Conservation (phyloP, 108 stramenopile species). For the Cyclostephanos tholiformis region DNA sequence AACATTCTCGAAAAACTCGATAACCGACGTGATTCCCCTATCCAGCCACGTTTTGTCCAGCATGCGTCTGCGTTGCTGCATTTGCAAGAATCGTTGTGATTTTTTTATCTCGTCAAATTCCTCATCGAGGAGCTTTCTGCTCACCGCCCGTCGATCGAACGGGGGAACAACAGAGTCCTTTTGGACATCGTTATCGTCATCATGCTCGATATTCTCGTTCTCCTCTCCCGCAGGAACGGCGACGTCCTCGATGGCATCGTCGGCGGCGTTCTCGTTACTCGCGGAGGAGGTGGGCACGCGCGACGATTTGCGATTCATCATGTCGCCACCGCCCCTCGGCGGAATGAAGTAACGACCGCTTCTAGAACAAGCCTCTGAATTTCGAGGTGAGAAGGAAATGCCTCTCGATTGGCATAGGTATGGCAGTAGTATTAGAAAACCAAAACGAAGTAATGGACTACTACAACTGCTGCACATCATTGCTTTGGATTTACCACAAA, state of each 20-base stretch:
- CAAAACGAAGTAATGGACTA: background rate
- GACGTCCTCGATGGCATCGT: background rate
- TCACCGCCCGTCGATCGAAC: slow-evolving; percentile 12
- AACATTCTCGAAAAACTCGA: slow-evolving; percentile 50
- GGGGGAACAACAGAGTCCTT: background rate
- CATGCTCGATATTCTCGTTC: background rate
- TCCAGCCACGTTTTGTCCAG: slow-evolving; percentile 50
- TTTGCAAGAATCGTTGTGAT: slow-evolving; percentile 34
- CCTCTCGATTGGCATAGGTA: background rate
- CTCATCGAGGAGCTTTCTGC: slow-evolving; percentile 11
- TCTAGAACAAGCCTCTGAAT: background rate
- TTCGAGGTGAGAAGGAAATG: background rate
- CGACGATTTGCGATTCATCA: background rate
- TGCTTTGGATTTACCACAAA: too few species aligned
- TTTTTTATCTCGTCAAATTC: slow-evolving; percentile 37
- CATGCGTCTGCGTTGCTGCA: slow-evolving; percentile 40
- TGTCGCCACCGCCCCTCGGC: background rate
- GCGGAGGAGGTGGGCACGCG: background rate
- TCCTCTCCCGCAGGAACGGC: background rate
- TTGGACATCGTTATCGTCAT: background rate
- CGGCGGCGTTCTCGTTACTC: background rate
- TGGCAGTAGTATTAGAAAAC: background rate
- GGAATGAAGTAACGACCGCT: background rate
- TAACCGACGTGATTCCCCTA: slow-evolving; percentile 37
- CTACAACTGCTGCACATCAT: too few species aligned